These are phyloP conservation scores for Paraphaeosphaeria minitans DNA, from an alignment of 2,329 filamentous ascomycete species.

Conservation along the genomic window DNA sequence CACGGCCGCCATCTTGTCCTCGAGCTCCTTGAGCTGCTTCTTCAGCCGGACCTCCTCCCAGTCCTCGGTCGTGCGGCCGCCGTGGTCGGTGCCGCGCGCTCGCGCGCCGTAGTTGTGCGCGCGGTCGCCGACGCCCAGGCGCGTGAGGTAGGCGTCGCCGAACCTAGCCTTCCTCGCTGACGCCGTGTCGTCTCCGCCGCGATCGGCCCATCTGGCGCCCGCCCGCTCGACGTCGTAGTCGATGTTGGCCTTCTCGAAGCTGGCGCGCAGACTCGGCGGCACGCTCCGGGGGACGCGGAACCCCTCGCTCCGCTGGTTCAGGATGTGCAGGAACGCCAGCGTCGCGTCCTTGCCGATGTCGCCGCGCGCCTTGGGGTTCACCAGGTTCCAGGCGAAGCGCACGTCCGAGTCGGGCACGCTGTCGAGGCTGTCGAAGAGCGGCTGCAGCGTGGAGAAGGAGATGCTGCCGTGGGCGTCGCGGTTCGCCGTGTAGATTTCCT, in stretches of 20 bases:
- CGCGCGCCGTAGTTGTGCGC: conserved; percentile 68
- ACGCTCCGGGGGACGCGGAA: conserved; percentile 91
- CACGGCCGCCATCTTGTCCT: conserved; percentile 83
- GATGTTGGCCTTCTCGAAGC: conserved; percentile 94
- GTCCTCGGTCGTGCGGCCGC: conserved; percentile 80
- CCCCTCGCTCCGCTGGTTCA: conserved; percentile 94
- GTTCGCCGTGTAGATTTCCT: conserved; percentile 95
- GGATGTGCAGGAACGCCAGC: conserved; percentile 93
- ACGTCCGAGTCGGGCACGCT: conserved; percentile 78
- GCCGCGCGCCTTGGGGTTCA: conserved; percentile 84
- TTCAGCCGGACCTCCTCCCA: conserved; percentile 97
- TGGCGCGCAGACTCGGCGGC: conserved; percentile 85
- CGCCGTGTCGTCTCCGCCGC: conserved; percentile 76
- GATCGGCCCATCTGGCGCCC: conserved; percentile 77
- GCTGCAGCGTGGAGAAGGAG: conserved; percentile 75
- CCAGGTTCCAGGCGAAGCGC: conserved; percentile 92
- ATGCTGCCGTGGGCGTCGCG: conserved; percentile 81
- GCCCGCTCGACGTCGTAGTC: conserved; percentile 90
- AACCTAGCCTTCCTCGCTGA: conserved; percentile 96
- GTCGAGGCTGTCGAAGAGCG: conserved; percentile 74
- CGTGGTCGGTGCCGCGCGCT: conserved; percentile 88
- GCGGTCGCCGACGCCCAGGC: conserved; percentile 77
- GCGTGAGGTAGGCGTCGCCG: conserved; percentile 92
- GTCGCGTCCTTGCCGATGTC: conserved; percentile 94
- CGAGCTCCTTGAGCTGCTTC: conserved; percentile 87